Conservation (phyloP, 1,284 basidiomycete species). For the Moesziomyces sp. region DNA sequence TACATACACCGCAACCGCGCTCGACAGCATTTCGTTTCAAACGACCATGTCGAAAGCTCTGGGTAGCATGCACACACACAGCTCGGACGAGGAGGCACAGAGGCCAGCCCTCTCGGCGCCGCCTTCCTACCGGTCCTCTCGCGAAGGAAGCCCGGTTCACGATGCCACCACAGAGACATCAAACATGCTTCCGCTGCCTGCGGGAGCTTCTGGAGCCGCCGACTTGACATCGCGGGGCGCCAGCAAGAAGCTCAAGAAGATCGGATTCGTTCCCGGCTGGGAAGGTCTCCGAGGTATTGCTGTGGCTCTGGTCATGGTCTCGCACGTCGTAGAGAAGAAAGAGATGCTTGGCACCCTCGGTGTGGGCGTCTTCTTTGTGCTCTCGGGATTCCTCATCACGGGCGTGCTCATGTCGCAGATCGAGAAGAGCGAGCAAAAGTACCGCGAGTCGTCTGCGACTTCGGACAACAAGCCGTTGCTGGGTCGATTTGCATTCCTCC, state of each 20-base stretch:
- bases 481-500: constrained; percentile 22
- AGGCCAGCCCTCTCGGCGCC: constrained; percentile 10
- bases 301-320: constrained; percentile 22
- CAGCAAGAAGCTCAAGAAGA: constrained; percentile 17
- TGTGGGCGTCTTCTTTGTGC: constrained; percentile 41
- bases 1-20: too few species aligned
- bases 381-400: constrained; percentile 44
- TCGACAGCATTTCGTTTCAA: background rate
- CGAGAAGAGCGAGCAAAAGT: constrained; percentile 16
- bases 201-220: background rate
- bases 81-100: constrained; percentile 8
- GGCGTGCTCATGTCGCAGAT: constrained; percentile 41
- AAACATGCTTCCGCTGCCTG: constrained; percentile 18
- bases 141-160: constrained; percentile 11
- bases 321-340: constrained; percentile 24
- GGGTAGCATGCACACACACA: background rate
- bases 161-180: constrained; percentile 7
- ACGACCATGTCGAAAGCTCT: background rate
- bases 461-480: constrained; percentile 8
- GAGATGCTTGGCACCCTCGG: constrained; percentile 37
- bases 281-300: constrained; percentile 33
- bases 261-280: constrained; percentile 37
- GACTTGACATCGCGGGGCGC: background rate
- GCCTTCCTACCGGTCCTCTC: constrained; percentile 19
- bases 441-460: constrained; percentile 5